Base-by-base conservation (phyloP, 768 basidiomycete genomes). In the Lanmaoa pseudosensibilis region DNA sequence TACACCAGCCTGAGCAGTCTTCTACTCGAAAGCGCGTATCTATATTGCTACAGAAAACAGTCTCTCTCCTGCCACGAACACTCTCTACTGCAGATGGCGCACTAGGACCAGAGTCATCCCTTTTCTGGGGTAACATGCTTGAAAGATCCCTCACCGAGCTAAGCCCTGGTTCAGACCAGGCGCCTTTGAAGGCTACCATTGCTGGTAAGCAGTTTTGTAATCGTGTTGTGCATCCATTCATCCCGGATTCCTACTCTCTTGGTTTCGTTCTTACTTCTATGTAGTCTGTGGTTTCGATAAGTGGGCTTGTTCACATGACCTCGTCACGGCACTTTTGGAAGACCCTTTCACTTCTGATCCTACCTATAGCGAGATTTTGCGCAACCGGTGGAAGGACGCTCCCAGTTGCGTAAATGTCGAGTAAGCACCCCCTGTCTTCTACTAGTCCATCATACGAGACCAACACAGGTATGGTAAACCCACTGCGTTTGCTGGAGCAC, bases 291-390 rank as follows among this genome's bases (percentile, higher is more conserved):
- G 83, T 13, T 62, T 80, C 49, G 83, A 86, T 67, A 70, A 81
- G 62, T 78, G 75, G 68, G 78, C 86, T 19, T 77, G 76, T 37
- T 75, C 83, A 8, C 73, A 74, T 37, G 83, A 86, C 32, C 71
- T 92, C 5, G 81, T 92, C 19, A 83, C 84, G 5, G 87, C 88
- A 8, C 76, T 92, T 36, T 74, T 92, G 16, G 81, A 86, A 43
- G 84, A 91, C 52, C 89, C 89, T 15, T 80, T 92, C 60, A 75
- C 77, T 3, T 81, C 83, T n/a, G 80, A 83, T 58, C 56, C 74
- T 25, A 63, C 69, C 5, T 75, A 80, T 55, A 77, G 74, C 48
- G 70, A 74, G 33, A 63, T 65, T 9, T 63, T 88, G 23, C 77
- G 75, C 50, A 65, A 74, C 39, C 77, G 88, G 33, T 87, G 87